Base-by-base conservation (phyloP, 2,329 filamentous ascomycete species). In the Penicillium sp. region DNA sequence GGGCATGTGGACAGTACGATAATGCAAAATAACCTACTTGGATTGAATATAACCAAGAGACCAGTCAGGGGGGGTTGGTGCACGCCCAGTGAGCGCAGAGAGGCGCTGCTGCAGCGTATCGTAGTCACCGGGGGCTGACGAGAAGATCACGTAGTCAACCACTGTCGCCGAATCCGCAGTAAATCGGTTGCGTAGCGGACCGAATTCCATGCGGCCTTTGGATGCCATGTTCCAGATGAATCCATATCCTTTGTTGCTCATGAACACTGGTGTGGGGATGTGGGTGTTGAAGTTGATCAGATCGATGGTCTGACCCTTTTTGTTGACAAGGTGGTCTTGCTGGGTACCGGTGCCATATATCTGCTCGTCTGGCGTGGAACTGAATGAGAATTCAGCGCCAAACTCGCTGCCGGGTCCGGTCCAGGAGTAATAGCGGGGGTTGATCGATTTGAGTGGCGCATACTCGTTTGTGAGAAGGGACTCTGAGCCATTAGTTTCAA, bases 301-400 rank as follows among this genome's bases (percentile, higher is more conserved):
- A 66, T 88, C 85, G 1, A 88, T 72, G 50, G 87, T 83, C 1
- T 74, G 68, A 4, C 85, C 85, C 62, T 87, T 87, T 45, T 87
- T 75, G 65, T 88, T 77, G 8, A 88, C 75, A 53, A 76, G 77
- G 0, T 82, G 81, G 60, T 88, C 84, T 61, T 88, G 85, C 57
- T 88, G 87, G 67, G 87, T 85, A 0, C 85, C 85, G 80, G 87
- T 87, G 29, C 85, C 85, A 63, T 79, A 88, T 14, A 88, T 80
- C 64, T 80, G 82, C 67, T 88, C 85, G n/a, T 63, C 59, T 1
- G 68, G 67, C 0, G 71, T 70, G n/a, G 67, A 69, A 45, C 65
- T 66, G 59, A 73, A 76, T 1, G 72, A 73, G 56, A 73, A 75
- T 4, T 71, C 68, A 9, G 73, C 69, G 1, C 58, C 61, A 49